Base-by-base conservation (phyloP, 1,284 basidiomycete genomes). In the Coniferiporia weirii region DNA sequence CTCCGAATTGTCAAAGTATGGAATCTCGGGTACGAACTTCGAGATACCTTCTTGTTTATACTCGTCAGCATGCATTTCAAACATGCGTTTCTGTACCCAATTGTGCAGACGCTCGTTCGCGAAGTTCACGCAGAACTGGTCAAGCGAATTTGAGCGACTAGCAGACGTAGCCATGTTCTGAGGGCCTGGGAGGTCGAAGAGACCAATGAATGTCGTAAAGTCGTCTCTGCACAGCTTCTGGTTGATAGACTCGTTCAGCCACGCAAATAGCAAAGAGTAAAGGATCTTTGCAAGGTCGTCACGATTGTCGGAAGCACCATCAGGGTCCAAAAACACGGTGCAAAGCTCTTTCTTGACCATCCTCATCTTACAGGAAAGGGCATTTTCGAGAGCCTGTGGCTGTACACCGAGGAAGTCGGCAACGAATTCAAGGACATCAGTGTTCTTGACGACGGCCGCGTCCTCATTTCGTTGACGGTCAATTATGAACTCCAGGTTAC, bases 161-260 rank as follows among this genome's bases (percentile, higher is more conserved):
- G 71, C 68, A 2, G 72, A 76, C 36, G 75, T 73, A 15, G 90
- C 85, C 72, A 93, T 83, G 73, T 95, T 93, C 71, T 95, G 91
- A 13, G 87, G 84, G n/a, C 96, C 95, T 1, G 97, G 95, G 1
- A 98, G 82, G 71, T 99, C 95, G 69, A 99, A 88, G 44, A 99
- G 78, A n/a, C 93, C 92, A 66, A 99, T 89, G 75, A 96, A 98
- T 1, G 91, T 92, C 12, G 82, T 77, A 66, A 94, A 97, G 68
- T 95, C 92, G 50, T 97, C 93, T 44, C 85, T 84, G 76, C 93
- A 96, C 22, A 98, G 83, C 56, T 90, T 91, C 67, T 96, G 88
- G 72, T 99, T 98, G 76, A 99, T 87, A 69, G 93, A 84, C 71
- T 99, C 96, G 70, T 95, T 97, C 65, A 98, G 75, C 97, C 95